Evolutionary conservation across 345 rosid genomes (phyloP).

Genomic region (Iberis pinnata): DNA sequence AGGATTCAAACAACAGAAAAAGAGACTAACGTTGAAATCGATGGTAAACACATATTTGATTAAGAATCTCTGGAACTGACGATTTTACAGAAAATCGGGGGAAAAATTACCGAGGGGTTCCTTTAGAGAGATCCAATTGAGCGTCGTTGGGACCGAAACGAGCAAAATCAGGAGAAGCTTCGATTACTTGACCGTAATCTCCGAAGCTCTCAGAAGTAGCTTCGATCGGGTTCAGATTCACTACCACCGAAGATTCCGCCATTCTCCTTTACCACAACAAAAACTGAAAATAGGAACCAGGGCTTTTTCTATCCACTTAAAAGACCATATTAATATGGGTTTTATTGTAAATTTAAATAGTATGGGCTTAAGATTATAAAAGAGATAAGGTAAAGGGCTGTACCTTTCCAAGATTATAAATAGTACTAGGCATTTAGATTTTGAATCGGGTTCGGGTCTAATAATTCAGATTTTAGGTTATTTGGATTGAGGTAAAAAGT

Average conservation of each 20-base stretch:
- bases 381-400: too few species aligned
- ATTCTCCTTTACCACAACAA: conserved; percentile 2
- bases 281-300: too few species aligned
- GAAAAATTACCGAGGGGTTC: conserved; percentile 53
- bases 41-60: not conserved
- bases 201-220: conserved; percentile 61
- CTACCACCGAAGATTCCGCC: conserved; percentile 23
- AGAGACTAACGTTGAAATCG: not conserved
- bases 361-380: too few species aligned
- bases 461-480: too few species aligned
- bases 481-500: too few species aligned
- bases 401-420: too few species aligned
- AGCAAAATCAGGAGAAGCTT: conserved; percentile 49
- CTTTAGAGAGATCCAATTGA: conserved; percentile 58
- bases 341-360: too few species aligned
- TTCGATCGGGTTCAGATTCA: conserved; percentile 54
- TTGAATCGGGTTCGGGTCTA: too few species aligned
- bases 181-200: conserved; percentile 68
- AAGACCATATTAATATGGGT: too few species aligned
- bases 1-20: not conserved
- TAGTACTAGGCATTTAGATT: too few species aligned
- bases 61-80: not conserved
- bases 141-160: conserved; percentile 71
- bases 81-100: not conserved
- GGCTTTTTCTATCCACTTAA: too few species aligned